phyloP scores from a whole-genome alignment of 768 basidiomycete species.

The Amanita fuliginea region DNA sequence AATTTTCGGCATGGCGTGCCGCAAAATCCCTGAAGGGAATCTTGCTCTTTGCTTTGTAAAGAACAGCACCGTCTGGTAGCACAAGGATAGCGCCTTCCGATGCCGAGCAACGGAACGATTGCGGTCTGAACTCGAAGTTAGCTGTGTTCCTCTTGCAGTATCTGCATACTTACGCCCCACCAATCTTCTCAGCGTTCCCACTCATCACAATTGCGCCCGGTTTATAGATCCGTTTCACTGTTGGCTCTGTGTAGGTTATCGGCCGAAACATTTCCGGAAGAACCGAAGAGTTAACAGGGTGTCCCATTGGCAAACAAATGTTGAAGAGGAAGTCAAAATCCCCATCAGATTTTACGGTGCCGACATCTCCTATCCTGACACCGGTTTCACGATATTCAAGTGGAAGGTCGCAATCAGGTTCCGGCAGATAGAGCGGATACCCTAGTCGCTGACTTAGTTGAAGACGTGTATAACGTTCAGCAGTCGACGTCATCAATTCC shows the following conservation, averaged over 20 bases:
- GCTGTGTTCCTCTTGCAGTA: not conserved
- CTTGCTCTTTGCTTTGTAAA: conserved; percentile 5
- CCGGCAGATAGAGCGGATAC: too few relatives aligned
- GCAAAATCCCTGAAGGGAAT: conserved; percentile 7
- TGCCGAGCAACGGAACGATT: not conserved
- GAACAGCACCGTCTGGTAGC: conserved; percentile 10
- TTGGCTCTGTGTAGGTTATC: not conserved
- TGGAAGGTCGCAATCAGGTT: too few relatives aligned
- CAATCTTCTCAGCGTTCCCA: not conserved
- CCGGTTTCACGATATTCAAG: too few relatives aligned
- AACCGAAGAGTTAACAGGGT: conserved; percentile 15
- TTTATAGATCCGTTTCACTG: not conserved
- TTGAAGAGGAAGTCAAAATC: conserved; percentile 12
- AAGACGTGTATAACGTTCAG: too few relatives aligned
- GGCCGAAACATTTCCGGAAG: conserved; percentile 17
- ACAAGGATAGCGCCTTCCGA: conserved; percentile 10
- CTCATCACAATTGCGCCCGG: not conserved
- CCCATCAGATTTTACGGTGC: too few relatives aligned
- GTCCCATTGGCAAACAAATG: conserved; percentile 14
- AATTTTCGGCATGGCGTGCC: conserved; percentile 8
- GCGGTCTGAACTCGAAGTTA: not conserved
- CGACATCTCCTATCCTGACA: too few relatives aligned
- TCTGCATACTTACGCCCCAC: not conserved
- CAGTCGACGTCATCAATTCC: too few relatives aligned
- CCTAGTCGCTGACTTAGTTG: too few relatives aligned